Percentiles rank a stretch among this genome's conserved stretches.
Conservation (phyloP, 768 basidiomycete genomes). For the Termitomyces sp. region DNA sequence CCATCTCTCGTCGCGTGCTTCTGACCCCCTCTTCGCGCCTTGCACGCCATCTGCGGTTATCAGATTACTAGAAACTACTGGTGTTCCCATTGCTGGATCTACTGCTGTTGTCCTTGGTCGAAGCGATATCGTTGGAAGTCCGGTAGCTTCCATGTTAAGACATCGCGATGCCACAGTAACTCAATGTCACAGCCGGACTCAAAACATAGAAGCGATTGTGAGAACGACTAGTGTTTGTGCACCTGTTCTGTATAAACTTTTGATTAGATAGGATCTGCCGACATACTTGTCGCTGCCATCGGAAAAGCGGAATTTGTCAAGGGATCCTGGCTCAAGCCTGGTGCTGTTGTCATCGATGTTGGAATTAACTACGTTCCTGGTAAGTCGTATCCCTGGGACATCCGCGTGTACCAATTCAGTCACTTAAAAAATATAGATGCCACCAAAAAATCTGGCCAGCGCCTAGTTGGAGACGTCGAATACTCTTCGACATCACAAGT, state of each 20-base stretch:
- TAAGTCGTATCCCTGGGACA: conserved; percentile 18
- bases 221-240: conserved; percentile 19
- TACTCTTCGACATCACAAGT: conserved; percentile 69
- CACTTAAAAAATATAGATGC: conserved; percentile 43
- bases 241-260: background rate
- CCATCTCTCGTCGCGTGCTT: conserved; percentile 85
- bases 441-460: conserved; percentile 91
- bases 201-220: conserved; percentile 75
- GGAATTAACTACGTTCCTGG: conserved; percentile 96
- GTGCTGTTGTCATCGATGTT: conserved; percentile 94
- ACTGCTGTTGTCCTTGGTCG: conserved; percentile 92
- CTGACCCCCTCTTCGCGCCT: conserved; percentile 85
- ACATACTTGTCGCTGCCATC: conserved; percentile 95
- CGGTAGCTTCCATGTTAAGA: conserved; percentile 86
- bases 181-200: conserved; percentile 92
- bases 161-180: conserved; percentile 94
- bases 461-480: conserved; percentile 95
- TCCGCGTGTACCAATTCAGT: background rate
- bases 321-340: conserved; percentile 93
- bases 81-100: conserved; percentile 68
- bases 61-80: conserved; percentile 84
- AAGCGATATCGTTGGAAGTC: conserved; percentile 96
- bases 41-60: conserved; percentile 96
- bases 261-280: conserved; percentile 72
- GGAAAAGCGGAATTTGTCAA: conserved; percentile 88